A percentile compares a stretch with the other conserved stretches of the same genome.
These are phyloP conservation scores for Aspergillus nidulans DNA, from an alignment of 495 filamentous ascomycete genomes.

Conservation along the genomic window DNA sequence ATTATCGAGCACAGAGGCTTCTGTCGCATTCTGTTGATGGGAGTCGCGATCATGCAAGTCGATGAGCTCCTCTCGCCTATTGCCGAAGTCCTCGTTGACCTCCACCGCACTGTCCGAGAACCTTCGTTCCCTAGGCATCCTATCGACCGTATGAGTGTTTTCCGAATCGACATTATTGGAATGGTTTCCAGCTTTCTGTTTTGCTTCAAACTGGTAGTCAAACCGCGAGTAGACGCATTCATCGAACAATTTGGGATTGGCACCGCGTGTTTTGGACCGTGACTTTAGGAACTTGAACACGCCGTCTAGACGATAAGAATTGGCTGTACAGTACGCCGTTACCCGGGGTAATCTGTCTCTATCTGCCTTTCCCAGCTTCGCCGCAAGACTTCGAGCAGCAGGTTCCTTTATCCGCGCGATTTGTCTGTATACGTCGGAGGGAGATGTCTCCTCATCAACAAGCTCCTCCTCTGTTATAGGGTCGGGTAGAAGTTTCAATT, in stretches of 20 bases:
- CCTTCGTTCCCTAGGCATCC: conserved; percentile 51
- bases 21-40: conserved; percentile 24
- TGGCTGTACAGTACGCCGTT: conserved; percentile 93
- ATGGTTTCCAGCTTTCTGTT: conserved; percentile 28
- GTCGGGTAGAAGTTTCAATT: conserved; percentile 89
- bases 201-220: conserved; percentile 57
- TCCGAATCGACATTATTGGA: conserved; percentile 20
- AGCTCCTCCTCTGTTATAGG: conserved; percentile 67
- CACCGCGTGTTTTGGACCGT: conserved; percentile 63
- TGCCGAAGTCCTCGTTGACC: conserved; percentile 47
- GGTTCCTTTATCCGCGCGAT: conserved; percentile 95
- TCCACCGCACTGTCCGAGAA: conserved; percentile 62
- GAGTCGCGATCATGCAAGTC: conserved; percentile 43
- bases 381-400: conserved; percentile 87
- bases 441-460: conserved; percentile 73
- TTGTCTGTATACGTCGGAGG: conserved; percentile 93
- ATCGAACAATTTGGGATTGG: conserved; percentile 86
- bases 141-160: conserved; percentile 30
- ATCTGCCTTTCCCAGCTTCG: conserved; percentile 88
- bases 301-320: conserved; percentile 80
- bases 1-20: conserved; percentile 26
- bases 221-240: conserved; percentile 96
- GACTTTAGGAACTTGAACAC: conserved; percentile 88
- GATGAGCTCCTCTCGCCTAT: conserved; percentile 50
- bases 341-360: conserved; percentile 81